Evolutionary conservation across 1,139 yeast species (phyloP), one percentile per base, ranked within the genome.

Genomic region (Taphrina deformans): DNA sequence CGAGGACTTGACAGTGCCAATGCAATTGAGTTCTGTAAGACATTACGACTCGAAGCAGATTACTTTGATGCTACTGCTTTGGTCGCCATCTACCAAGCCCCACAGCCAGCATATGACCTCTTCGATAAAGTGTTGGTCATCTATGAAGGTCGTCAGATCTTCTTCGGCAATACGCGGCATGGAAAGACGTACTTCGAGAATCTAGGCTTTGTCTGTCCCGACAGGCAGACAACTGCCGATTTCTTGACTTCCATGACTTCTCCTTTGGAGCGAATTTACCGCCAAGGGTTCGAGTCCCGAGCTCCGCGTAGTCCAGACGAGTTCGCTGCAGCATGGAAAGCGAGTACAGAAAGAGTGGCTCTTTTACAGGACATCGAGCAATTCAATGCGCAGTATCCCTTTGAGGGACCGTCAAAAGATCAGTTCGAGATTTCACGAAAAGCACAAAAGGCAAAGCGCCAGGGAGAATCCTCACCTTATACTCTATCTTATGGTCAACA

Each of bases 181-280:
- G 96, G 93, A 3, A 85, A 82, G 70, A 77, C 78, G 46, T 87
- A 79, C 75, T 87, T 87, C 74, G 73, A 77, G 65, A 79, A 79
- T 44, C 85, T 87, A 88, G 95, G 95, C 44, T 87, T 83, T 74
- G 80, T 80, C 14, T 87, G 90, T 72, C 87, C 89, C 44, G 79
- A 81, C 48, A 85, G 96, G 75, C 91, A 87, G 77, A 87, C 96
- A 9, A 86, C 93, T 67, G 89, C 92, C 16, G 96, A 89, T 74
- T 89, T 83, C 75, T 78, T 89, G 72, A 89, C 96, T 1, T 84
- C 95, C 0, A 78, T 89, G 61, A 87, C 96, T 1, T 85, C 86
- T 71, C 92, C 96, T 6, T 76, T 79, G 3, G 95, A 87, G 75
- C 82, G 95, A 75, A 75, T 78, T 14, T 75, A 82, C 5, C 75